A percentile compares a stretch with the other conserved stretches of the same genome.
These are phyloP conservation scores for Salvia miltiorrhiza DNA, from an alignment of 257 asterid genomes.

Conservation along the genomic window DNA sequence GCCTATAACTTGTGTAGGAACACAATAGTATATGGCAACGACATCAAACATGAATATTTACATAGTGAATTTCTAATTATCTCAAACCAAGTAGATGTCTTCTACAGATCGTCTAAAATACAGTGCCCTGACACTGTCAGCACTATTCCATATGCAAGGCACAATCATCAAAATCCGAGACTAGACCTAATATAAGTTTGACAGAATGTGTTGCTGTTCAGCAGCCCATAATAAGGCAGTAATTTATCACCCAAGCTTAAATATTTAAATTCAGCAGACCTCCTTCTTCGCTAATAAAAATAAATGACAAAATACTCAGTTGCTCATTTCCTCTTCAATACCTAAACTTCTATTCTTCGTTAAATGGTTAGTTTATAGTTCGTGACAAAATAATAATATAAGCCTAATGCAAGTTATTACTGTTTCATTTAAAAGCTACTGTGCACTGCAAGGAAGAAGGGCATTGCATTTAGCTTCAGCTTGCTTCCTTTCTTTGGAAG, in stretches of 20 bases:
- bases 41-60: neutral
- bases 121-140: neutral
- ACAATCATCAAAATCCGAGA: neutral
- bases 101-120: neutral
- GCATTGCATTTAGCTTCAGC: neutral
- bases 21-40: neutral
- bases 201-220: neutral
- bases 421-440: neutral
- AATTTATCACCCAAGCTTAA: conserved; percentile 1
- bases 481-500: neutral
- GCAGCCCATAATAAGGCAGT: conserved; percentile 1
- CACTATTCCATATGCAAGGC: conserved; percentile 7
- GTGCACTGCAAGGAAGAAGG: neutral
- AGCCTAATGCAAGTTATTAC: neutral
- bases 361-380: neutral
- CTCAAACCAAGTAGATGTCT: neutral
- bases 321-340: neutral
- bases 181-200: neutral
- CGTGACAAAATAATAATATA: neutral
- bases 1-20: neutral
- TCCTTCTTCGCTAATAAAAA: neutral
- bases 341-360: neutral
- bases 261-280: neutral
- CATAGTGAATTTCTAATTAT: neutral
- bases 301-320: conserved; percentile 1